Base-by-base conservation (phyloP, 441 rosid species). In the Capsella rubella region DNA sequence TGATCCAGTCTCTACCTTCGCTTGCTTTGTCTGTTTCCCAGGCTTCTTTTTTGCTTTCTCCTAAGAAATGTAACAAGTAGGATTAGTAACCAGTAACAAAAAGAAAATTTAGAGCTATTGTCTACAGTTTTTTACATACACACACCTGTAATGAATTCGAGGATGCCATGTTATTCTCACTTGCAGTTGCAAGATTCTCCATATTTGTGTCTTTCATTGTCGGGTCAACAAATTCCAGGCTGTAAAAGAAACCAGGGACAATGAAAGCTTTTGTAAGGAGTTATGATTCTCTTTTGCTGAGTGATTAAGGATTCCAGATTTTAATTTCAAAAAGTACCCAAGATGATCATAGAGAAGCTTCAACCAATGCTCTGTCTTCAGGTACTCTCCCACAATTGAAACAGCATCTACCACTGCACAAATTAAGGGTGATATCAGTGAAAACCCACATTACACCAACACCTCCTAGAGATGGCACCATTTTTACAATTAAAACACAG, bases 311-410 rank as follows among this genome's bases (percentile, higher is more conserved):
- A 52, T 55, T 42, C 47, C 3, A 52, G 29, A 13, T 31, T 40
- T 8, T 40, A 32, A 54, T 14, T 21, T 16, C 7, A 3, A 11
- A 25, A 25, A 15, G 55, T 87, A 94, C 99, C 89, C 86, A 47
- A 90, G 80, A 73, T 78, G 77, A 49, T 88, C 64, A 29, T 89
- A 83, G 75, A 92, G 78, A 80, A 89, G 84, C 82, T 84, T 90
- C 87, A 92, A 69, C 97, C 97, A 95, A 35, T 93, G 87, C 72
- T 89, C 93, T 57, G 88, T 85, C 68, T 85, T 89, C 84, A 95
- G 49, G 80, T 92, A 95, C 78, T 95, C 97, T 58, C 90, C 91
- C 40, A 92, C 59, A 58, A 89, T 86, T 49, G 89, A 82, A 73
- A 90, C 86, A 13, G 97, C 86, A 74, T 87, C 90, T 54, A 85